These are phyloP conservation scores for Priceomyces carsonii DNA, from an alignment of 805 yeast species.

Conservation along the genomic window DNA sequence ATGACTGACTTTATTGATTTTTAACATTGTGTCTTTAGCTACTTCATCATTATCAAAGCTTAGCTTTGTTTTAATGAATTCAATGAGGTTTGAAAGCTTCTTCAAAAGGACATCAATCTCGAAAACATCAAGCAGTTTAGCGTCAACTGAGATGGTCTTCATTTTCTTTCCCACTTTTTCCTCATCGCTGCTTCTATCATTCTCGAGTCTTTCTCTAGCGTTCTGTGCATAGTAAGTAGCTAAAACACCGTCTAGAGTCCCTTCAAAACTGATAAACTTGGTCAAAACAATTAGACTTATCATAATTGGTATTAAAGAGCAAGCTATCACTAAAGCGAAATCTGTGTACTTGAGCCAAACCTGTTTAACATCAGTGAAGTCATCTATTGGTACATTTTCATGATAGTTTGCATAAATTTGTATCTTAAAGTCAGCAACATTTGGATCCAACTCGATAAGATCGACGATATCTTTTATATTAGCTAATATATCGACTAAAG, in stretches of 20 bases:
- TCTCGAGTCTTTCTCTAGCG: constrained; percentile 3
- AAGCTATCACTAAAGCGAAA: constrained; percentile 14
- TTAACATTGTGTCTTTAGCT: constrained; percentile 14
- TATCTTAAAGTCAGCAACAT: no score
- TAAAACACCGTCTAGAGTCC: neutral
- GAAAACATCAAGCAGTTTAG: constrained; percentile 7
- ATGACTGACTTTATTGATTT: constrained; percentile 18
- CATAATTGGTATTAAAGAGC: constrained; percentile 16
- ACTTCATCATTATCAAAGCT: constrained; percentile 9
- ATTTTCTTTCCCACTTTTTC: no score
- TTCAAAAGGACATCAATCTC: constrained; percentile 9
- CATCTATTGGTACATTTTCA: no score
- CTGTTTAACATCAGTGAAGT: constrained; percentile 10
- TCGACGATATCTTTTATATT: constrained; percentile 30
- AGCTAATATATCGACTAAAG: constrained; percentile 27
- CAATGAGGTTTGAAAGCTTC: constrained; percentile 10
- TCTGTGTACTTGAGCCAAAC: constrained; percentile 21
- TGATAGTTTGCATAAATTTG: neutral
- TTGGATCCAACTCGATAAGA: constrained; percentile 37
- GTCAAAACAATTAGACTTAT: constrained; percentile 20
- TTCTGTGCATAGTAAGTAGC: neutral
- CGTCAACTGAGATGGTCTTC: no score
- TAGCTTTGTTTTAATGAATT: constrained; percentile 14
- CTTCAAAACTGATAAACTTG: constrained; percentile 10
- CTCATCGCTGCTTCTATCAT: no score